These are phyloP conservation scores for Aplosporella prunicola DNA, from an alignment of 2,329 filamentous ascomycete genomes.

Conservation along the genomic window DNA sequence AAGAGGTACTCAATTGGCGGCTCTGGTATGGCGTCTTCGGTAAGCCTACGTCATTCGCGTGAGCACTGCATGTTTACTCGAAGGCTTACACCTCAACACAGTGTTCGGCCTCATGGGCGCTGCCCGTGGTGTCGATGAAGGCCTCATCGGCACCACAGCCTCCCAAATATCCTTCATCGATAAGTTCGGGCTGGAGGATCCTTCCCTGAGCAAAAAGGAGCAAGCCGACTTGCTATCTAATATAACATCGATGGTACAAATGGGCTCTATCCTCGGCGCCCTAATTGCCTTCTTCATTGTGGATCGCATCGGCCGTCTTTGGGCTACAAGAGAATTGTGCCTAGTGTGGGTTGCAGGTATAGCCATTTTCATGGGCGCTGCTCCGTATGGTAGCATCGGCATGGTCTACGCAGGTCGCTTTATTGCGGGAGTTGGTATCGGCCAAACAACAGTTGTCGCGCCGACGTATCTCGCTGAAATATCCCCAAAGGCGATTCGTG, in stretches of 20 bases:
- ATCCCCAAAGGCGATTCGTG: constrained; percentile 57
- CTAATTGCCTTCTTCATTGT: constrained; percentile 49
- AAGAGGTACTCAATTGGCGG: constrained; percentile 65
- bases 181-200: constrained; percentile 29
- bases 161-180: constrained; percentile 25
- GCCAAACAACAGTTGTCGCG: constrained; percentile 57
- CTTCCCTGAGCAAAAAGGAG: constrained; percentile 20
- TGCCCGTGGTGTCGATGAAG: constrained; percentile 70
- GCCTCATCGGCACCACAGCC: constrained; percentile 61
- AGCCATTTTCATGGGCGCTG: constrained; percentile 30
- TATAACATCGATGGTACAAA: constrained; percentile 73
- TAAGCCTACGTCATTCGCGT: constrained; percentile 12
- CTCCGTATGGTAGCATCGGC: constrained; percentile 27
- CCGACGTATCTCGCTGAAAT: constrained; percentile 68
- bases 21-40: constrained; percentile 64
- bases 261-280: constrained; percentile 64
- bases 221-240: constrained; percentile 43
- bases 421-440: constrained; percentile 56
- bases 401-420: constrained; percentile 57
- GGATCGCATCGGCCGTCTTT: constrained; percentile 33
- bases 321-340: constrained; percentile 35
- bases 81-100: constrained; percentile 6
- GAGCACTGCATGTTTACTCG: background rate
- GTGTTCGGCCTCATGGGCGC: constrained; percentile 65
- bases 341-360: constrained; percentile 33